Base-by-base conservation (phyloP, 345 rosid species). In the Populus pruinosa region DNA sequence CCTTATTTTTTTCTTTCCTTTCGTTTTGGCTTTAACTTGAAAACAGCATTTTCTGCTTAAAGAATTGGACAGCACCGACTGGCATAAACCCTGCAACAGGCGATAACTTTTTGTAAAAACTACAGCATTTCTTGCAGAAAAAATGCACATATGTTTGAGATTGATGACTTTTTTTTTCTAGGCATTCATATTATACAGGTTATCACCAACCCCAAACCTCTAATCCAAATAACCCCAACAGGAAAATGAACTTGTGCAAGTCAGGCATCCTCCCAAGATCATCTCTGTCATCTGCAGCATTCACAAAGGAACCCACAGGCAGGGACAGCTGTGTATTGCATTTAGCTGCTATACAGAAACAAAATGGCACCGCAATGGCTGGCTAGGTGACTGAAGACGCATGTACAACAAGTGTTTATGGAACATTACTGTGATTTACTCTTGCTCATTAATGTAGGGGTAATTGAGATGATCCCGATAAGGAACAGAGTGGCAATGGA, bases 401-500 rank as follows among this genome's bases (percentile, higher is more conserved):
- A 74, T 64, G 14, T 70, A 69, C 75, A 81, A 10, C 76, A 56
- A 61, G 39, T 65, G 59, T 67, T 20, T 61, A 35, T 11, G 23
- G 27, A 47, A n/a, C 10, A 43, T 17, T 2, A n/a, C 85, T 83
- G 82, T 44, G 87, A 62, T 74, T 84, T 74, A 53, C 64, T 81
- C 90, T 91, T 89, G 87, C 85, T 83, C 73, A 95, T 86, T 27
- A 93, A 75, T 0, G 96, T 90, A 13, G 99, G 99, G 67, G 94
- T 89, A 69, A 95, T 85, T 5, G 96, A 87, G 81, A 89, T 82
- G 61, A 90, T 76, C 49, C 98, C 98, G 2, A 95, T 93, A 27
- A 95, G 87, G 87, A 90, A 89, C 67, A 95, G 82, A 13, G 96
- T 85, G 13, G 96, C 97, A n/a, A 93, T 82, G 3, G 98, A 93